Base-by-base conservation (phyloP, 345 rosid species). In the Boechera divaricarpa region DNA sequence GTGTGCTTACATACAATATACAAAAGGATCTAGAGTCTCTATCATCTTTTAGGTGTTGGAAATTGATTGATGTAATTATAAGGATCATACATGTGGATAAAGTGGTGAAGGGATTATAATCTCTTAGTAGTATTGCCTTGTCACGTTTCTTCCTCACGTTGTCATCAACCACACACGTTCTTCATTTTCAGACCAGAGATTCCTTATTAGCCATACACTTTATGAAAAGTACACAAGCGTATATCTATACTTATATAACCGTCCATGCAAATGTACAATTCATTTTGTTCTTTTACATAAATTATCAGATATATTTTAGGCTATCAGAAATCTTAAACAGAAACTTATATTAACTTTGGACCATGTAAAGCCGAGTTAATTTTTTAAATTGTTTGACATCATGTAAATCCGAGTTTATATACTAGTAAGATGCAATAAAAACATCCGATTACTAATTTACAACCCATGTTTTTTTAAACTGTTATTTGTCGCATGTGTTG, bases 151-250 rank as follows among this genome's bases (percentile, higher is more conserved):
- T 63, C 80, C 71, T 63, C 70, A 70, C 1, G 59, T 47, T 55
- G 76, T 54, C 75, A 77, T 77, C 80, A 77, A 70, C 75, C 80
- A 77, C 51, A 77, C 75, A 77, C 70, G 80, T 77, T 77, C 70
- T 54, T 69, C 75, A 63, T 53, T 61, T 54, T n/a, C 31, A 63
- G 57, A 44, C 65, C 38, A 62, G 12, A 77, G 70, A 77, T 77
- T 70, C 59, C 49, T 69, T 53, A 69, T 53, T 56, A 63, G 67
- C 66, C 70, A 69, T 32, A 69, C 75, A 69, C 74, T 68, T 68
- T 36, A 33, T 75, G 15, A 60, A 76, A 76, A 61, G 75, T 76
- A 69, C 64, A 69, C 63, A 42, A 51, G 48, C 32, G 48, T 59
- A 58, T 44, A 58, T 75, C 61, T 58, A 61, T 51, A 51, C 41